Percentiles rank a stretch among this genome's conserved stretches.
Evolutionary conservation across 2,329 filamentous ascomycete genomes (phyloP).

Genomic region (Fusarium chlamydosporum): DNA sequence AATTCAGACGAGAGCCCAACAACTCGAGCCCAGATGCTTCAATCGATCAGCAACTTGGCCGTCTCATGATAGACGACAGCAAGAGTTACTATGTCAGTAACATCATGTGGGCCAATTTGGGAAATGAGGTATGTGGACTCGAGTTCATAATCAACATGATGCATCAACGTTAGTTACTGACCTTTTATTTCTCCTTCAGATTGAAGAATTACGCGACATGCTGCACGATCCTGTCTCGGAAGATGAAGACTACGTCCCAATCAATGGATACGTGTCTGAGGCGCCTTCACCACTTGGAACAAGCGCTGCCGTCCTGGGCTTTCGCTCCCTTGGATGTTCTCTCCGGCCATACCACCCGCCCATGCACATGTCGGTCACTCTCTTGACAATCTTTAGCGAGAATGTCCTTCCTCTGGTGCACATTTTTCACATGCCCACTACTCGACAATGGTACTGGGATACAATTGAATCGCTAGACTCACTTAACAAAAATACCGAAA

Average conservation of each 20-base stretch:
- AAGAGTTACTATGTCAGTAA: slow-evolving; percentile 19
- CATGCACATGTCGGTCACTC: background rate
- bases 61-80: slow-evolving; percentile 6
- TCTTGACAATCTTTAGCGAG: slow-evolving; percentile 2
- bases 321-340: background rate
- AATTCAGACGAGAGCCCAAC: too few relatives aligned
- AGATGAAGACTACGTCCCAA: background rate
- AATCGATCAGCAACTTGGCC: background rate
- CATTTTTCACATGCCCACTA: slow-evolving; percentile 3
- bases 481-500: background rate
- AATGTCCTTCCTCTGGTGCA: slow-evolving; percentile 6
- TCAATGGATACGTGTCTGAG: background rate
- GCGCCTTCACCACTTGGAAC: background rate
- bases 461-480: background rate
- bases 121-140: background rate
- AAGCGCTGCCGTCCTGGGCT: background rate
- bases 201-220: background rate
- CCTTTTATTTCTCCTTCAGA: too few relatives aligned
- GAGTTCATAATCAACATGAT: fast-evolving
- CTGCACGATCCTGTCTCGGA: slow-evolving; percentile 1
- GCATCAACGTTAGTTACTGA: background rate
- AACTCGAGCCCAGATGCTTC: background rate
- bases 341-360: background rate
- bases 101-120: slow-evolving; percentile 5
- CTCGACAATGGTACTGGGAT: slow-evolving; percentile 5